phyloP scores from a whole-genome alignment of 2,329 filamentous ascomycete species.

The Zelopaecilomyces penicillatus region DNA sequence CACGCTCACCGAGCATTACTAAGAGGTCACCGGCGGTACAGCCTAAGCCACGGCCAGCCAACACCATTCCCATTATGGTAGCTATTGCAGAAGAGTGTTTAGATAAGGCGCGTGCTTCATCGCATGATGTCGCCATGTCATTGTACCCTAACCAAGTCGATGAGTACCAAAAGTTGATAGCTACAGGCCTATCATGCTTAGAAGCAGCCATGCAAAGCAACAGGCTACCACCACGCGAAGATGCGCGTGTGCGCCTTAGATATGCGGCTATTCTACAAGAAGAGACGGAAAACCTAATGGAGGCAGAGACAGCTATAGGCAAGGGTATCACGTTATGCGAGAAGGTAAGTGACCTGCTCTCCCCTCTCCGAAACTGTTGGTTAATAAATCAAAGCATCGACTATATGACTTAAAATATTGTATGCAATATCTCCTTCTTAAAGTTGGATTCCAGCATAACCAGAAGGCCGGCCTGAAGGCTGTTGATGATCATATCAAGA shows the following conservation, averaged over 20 bases:
- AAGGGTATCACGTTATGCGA: slow-evolving; percentile 65
- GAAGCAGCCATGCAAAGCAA: slow-evolving; percentile 58
- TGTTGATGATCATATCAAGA: slow-evolving; percentile 58
- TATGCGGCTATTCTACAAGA: slow-evolving; percentile 65
- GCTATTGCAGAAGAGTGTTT: slow-evolving; percentile 72
- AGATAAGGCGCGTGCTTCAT: slow-evolving; percentile 50
- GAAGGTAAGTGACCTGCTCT: slow-evolving; percentile 35
- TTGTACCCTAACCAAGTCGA: slow-evolving; percentile 38
- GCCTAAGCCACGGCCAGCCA: slow-evolving; percentile 33
- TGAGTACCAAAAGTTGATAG: slow-evolving; percentile 64
- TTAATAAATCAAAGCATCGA: slow-evolving; percentile 23
- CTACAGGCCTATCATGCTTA: slow-evolving; percentile 64
- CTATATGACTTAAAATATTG: slow-evolving; percentile 62
- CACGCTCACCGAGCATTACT: slow-evolving; percentile 31
- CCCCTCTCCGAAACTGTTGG: background rate
- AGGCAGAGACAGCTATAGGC: slow-evolving; percentile 62
- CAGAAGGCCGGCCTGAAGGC: slow-evolving; percentile 65
- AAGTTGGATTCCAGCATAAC: slow-evolving; percentile 61
- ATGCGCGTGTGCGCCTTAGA: slow-evolving; percentile 60
- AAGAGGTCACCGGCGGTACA: slow-evolving; percentile 35
- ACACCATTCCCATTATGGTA: slow-evolving; percentile 53
- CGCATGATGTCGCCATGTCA: slow-evolving; percentile 36
- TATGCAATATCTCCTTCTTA: slow-evolving; percentile 65
- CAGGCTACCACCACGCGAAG: slow-evolving; percentile 53
- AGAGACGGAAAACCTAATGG: slow-evolving; percentile 68